These are phyloP conservation scores for Boletus subluridellus DNA, from an alignment of 1,284 basidiomycete species.

Conservation along the genomic window DNA sequence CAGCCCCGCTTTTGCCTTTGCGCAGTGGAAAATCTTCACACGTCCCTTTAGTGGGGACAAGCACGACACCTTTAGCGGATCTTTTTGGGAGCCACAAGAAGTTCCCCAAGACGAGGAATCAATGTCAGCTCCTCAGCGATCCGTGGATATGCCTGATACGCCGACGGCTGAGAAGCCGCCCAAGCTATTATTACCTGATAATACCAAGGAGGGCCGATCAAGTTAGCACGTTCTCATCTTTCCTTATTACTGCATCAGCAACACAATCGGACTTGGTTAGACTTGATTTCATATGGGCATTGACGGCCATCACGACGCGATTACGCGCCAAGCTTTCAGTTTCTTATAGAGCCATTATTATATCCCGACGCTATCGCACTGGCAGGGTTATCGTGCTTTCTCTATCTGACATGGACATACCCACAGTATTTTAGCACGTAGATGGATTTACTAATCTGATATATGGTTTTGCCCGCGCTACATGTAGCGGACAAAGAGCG, in stretches of 20 bases:
- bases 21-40: constrained; percentile 30
- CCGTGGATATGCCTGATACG: constrained; percentile 17
- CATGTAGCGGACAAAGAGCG: constrained; percentile 22
- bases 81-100: constrained; percentile 25
- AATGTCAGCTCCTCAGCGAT: constrained; percentile 8
- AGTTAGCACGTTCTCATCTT: constrained; percentile 4
- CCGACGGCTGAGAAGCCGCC: constrained; percentile 21
- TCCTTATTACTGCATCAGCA: constrained; percentile 1
- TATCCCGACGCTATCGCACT: constrained; percentile 14
- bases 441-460: constrained; percentile 1
- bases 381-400: constrained; percentile 11
- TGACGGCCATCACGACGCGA: constrained; percentile 1
- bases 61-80: constrained; percentile 22
- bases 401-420: constrained; percentile 6
- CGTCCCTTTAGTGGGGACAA: constrained; percentile 20
- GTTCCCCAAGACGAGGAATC: constrained; percentile 23
- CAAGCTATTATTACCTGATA: constrained; percentile 1
- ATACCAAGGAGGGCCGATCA: constrained; percentile 5
- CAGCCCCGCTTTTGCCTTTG: constrained; percentile 33
- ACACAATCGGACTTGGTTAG: constrained; percentile 1
- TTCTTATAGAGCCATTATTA: constrained; percentile 23
- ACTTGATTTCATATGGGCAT: constrained; percentile 8
- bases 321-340: constrained; percentile 8
- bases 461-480: not conserved
- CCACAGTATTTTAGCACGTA: not conserved